These are phyloP conservation scores for Pseudohyphozyma bogoriensis DNA, from an alignment of 768 basidiomycete genomes.

Conservation along the genomic window DNA sequence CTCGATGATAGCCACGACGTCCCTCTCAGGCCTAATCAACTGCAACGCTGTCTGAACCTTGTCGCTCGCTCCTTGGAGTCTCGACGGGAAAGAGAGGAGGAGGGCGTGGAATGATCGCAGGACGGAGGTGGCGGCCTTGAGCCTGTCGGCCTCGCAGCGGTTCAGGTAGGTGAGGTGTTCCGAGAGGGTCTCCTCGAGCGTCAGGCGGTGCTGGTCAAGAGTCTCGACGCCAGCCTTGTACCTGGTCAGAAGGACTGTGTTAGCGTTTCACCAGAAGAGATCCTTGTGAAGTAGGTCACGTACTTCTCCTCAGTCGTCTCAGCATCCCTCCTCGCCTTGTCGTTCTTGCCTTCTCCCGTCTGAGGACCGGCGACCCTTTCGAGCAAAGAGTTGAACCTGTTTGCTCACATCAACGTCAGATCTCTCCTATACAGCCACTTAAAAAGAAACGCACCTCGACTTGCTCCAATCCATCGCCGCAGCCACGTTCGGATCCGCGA, in stretches of 20 bases:
- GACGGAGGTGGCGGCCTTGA: slow-evolving; percentile 16
- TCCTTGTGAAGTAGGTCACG: slow-evolving; percentile 7
- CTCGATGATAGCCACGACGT: slow-evolving; percentile 18
- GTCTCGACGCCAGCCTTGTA: background rate
- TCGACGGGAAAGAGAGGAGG: slow-evolving; percentile 1
- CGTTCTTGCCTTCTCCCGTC: slow-evolving; percentile 8
- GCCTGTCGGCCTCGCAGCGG: slow-evolving; percentile 22
- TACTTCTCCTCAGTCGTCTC: slow-evolving; percentile 18
- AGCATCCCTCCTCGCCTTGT: background rate
- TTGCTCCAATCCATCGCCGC: slow-evolving; percentile 22
- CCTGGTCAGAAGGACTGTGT: background rate
- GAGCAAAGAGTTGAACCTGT: slow-evolving; percentile 20
- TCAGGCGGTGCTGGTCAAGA: slow-evolving; percentile 7
- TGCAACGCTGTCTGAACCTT: slow-evolving; percentile 11
- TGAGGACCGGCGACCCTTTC: slow-evolving; percentile 12
- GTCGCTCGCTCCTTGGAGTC: background rate
- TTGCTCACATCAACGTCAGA: background rate
- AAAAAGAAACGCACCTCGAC: slow-evolving; percentile 9
- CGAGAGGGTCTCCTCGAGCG: slow-evolving; percentile 21
- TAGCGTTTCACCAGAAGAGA: background rate
- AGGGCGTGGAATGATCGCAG: slow-evolving; percentile 13
- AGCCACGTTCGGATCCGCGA: slow-evolving; percentile 12
- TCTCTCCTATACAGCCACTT: no score
- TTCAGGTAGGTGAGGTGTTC: slow-evolving; percentile 20
- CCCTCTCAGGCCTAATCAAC: slow-evolving; percentile 14